Base-by-base conservation (phyloP, 192 early-diverging fungal species). In the Linnemannia elongata region DNA sequence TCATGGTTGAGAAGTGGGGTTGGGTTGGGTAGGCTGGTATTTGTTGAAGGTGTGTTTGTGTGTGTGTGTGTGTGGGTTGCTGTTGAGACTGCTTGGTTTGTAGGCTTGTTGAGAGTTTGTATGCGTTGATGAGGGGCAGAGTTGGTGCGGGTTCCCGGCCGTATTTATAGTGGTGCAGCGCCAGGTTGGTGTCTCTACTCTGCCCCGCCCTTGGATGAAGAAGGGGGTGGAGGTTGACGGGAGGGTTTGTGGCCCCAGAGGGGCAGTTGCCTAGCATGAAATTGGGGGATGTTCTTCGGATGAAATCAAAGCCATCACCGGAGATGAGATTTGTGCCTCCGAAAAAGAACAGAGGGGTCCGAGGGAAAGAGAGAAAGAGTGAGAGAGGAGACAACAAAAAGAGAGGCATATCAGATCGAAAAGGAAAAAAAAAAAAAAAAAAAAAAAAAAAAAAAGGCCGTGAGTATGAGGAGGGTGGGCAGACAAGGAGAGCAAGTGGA, bases 291-390 rank as follows among this genome's bases (percentile, higher is more conserved):
- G 30, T 66, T 30, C 8, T 30, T 66, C 60, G 30, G 60, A 66
- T 13, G 24, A 24, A 33, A 66, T 66, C 60, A 66, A 33, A 12
- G 4, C 60, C 27, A 66, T 66, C 60, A 66, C 35, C 60, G 60
- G 60, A 66, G 60, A 66, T 66, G 60, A 33, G 60, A 66, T 33
- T 66, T 66, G 60, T 66, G 60, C 60, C 12, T 66, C 60, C 60
- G 60, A 66, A 7, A 20, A 22, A 24, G 22, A 10, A 8, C 6
- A n/a, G n/a, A 2, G n/a, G n/a, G 57, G n/a, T 54, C 12, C 52
- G 54, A 60, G n/a, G 10, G 24, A 10, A n/a, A 60, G n/a, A n/a
- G 55, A 60, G 7, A n/a, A 0, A 66, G 60, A 13, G 27, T 12
- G 24, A 9, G 57, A 33, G 12, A 38, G 4, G 60, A 27, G 27